Base-by-base conservation (phyloP, 345 rosid species). In the Carallia brachiata region DNA sequence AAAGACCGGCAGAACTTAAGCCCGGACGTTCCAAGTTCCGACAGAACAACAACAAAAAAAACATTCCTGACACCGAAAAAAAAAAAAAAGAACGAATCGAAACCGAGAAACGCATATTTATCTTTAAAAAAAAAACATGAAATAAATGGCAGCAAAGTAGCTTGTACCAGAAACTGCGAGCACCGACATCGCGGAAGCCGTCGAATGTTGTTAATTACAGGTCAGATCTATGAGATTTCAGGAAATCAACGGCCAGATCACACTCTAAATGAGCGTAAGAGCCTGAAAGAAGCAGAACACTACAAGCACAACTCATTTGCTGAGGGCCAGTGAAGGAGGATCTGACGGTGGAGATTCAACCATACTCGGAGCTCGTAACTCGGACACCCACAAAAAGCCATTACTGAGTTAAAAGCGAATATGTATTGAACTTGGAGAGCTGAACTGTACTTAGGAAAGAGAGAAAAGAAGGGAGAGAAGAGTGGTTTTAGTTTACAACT, bases 181-280 rank as follows among this genome's bases (percentile, higher is more conserved):
- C 85, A 59, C 84, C 89, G 89, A 82, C 94, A 89, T 84, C 89
- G 65, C 87, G 80, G 79, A 79, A 79, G 86, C 84, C 82, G 78
- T 67, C 50, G 75, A 55, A 65, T 44, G 72, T 5, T 48, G 52
- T 8, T 52, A 56, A 37, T 31, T 36, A 73, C 72, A 71, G 73
- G 40, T 70, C 82, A 84, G 93, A 88, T 89, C 90, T 85, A 73
- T 60, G 75, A 77, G 75, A 77, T 70, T 72, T 36, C 54, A 32
- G 58, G 27, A 66, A 73, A 80, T 70, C 83, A 69, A 82, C 84
- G 56, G 65, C 80, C 74, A 77, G 81, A 84, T 78, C 83, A 59
- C 80, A 32, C 69, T 57, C 57, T 19, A 40, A 73, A 32, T 52
- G 60, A 77, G 67, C 70, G 70, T 61, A 84, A 61, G 52, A 76